Conservation (phyloP, 106 monocot genomes). For the Vanilla planifolia region DNA sequence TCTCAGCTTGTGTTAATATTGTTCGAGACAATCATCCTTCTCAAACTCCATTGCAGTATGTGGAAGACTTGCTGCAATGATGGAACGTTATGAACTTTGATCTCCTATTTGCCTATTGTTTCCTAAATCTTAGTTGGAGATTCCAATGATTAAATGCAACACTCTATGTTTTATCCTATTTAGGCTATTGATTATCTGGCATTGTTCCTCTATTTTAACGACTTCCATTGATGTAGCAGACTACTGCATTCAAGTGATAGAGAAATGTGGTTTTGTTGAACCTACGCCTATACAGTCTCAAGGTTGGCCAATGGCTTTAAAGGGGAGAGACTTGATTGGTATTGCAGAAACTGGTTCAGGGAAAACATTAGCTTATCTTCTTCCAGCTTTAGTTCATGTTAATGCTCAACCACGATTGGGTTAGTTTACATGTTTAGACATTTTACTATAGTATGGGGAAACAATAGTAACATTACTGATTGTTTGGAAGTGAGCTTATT, state of each 20-base stretch:
- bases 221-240: constrained; percentile 29
- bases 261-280: constrained; percentile 69
- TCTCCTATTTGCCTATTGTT: too few relatives aligned
- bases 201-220: not conserved
- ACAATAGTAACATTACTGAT: not conserved
- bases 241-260: constrained; percentile 58
- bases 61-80: too few relatives aligned
- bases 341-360: constrained; percentile 98
- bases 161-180: too few relatives aligned
- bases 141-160: too few relatives aligned
- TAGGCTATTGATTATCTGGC: not conserved
- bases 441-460: not conserved
- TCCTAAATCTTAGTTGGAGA: too few relatives aligned
- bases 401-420: constrained; percentile 82
- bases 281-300: constrained; percentile 96
- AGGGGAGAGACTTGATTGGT: constrained; percentile 90
- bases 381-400: constrained; percentile 91
- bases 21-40: too few relatives aligned
- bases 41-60: too few relatives aligned
- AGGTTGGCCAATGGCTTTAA: constrained; percentile 98
- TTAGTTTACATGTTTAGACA: constrained; percentile 25
- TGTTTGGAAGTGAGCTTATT: not conserved
- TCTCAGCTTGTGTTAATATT: too few relatives aligned
- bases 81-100: too few relatives aligned
- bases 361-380: constrained; percentile 87